Percentiles rank a stretch among this genome's conserved stretches.
These are phyloP conservation scores for Auxenochlorella pyrenoidosa DNA, from an alignment of 139 green algal species.

Conservation along the genomic window DNA sequence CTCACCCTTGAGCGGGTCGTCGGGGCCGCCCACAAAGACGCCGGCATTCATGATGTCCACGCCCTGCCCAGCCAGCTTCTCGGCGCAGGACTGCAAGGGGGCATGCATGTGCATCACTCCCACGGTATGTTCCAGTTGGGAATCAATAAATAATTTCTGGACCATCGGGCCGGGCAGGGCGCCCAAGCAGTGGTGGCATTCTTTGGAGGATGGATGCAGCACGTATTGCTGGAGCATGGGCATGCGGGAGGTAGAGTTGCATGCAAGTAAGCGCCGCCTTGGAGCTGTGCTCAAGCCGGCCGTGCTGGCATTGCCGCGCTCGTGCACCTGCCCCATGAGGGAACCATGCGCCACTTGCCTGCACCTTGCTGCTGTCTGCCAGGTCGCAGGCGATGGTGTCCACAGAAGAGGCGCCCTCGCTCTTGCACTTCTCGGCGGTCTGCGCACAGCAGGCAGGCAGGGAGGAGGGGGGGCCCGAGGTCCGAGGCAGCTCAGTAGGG, in stretches of 20 bases:
- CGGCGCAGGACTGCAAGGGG: not conserved
- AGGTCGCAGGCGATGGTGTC: conserved; percentile 24
- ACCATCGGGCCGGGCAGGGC: too few species aligned
- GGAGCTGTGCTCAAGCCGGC: too few species aligned
- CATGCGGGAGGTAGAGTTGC: too few species aligned
- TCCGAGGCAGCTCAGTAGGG: not conserved
- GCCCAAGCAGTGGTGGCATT: too few species aligned
- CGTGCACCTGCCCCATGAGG: not conserved
- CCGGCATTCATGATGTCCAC: conserved; percentile 49
- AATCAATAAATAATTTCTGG: too few species aligned
- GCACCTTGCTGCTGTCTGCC: conserved; percentile 3
- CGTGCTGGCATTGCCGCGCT: not conserved
- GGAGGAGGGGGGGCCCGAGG: not conserved
- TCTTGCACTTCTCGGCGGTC: conserved; percentile 8
- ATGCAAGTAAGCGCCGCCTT: too few species aligned
- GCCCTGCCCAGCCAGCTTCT: conserved; percentile 14
- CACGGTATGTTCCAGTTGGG: too few species aligned
- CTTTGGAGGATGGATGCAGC: too few species aligned
- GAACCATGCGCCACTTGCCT: not conserved
- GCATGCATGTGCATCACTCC: not conserved
- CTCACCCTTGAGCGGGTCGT: conserved; percentile 39
- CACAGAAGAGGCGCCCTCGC: not conserved
- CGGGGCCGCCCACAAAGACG: conserved; percentile 15
- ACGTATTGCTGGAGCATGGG: too few species aligned
- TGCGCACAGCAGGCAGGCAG: not conserved